Base-by-base conservation (phyloP, 306 rosid species). In the Ormosia emarginata region DNA sequence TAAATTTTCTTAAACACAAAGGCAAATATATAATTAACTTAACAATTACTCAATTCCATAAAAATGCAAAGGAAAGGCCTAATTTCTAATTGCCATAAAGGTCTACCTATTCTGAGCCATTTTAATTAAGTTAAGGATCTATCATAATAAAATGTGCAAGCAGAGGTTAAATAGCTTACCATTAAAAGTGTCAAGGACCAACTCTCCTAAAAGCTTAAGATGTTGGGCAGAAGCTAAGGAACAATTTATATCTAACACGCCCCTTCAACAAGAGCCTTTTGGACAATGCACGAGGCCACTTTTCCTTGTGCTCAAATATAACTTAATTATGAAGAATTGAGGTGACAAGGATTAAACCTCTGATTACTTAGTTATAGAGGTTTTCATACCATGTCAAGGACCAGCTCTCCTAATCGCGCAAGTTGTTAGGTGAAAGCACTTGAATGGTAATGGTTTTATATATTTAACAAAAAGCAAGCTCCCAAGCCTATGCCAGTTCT, bases 81-180 rank as follows among this genome's bases (percentile, higher is more conserved):
- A 56, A 17, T 30, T n/a, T 43, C 8, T 63, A 40, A 63, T 15
- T 34, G 59, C 11, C 41, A 12, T 3, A 59, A 12, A 11, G 63
- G 71, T 66, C 66, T 11, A 69, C 5, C n/a, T 71, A 71, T 8
- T 71, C 52, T 11, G 52, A 24, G 57, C 39, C 29, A 78, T 57
- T 57, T 41, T 70, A 49, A 40, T 24, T 67, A 37, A 56, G 33
- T 13, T 7, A 55, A 33, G 10, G 30, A 58, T 59, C 36, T 69
- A 44, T 12, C 15, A 24, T 40, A 82, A 17, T 29, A 83, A 70
- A 70, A 71, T 32, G 79, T 32, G 61, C 82, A 40, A 70, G 32
- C 17, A 50, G 12, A 41, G 49, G 49, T 40, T 29, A 17, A 70
- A 52, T 30, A 46, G 63, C 86, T 50, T 24, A 63, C 86, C 67